Percentiles rank a stretch among this genome's conserved stretches.
Evolutionary conservation across 768 basidiomycete species (phyloP).

Genomic region (Holtermanniella nyarrowii): DNA sequence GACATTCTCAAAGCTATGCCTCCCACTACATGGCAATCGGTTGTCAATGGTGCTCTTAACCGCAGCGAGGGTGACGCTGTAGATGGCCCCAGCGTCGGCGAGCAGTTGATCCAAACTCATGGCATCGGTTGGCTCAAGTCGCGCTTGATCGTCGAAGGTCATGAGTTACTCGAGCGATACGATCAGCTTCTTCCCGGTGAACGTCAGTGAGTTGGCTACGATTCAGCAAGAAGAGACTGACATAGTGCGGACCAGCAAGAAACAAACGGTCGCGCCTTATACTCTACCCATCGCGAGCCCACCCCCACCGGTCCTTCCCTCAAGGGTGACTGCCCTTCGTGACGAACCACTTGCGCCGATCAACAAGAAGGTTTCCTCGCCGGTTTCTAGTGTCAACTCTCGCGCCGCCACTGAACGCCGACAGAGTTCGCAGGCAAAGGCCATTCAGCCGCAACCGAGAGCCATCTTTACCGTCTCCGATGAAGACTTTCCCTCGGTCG

Average conservation of each 20-base stretch:
- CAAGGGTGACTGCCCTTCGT: not conserved
- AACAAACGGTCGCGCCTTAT: not conserved
- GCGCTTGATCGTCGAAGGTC: constrained; percentile 20
- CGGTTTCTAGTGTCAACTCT: not conserved
- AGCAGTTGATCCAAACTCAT: constrained; percentile 14
- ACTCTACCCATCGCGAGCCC: not conserved
- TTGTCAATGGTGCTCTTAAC: constrained; percentile 16
- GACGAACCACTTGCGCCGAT: not conserved
- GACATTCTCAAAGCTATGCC: constrained; percentile 65
- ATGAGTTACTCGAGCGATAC: constrained; percentile 25
- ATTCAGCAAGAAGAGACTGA: not conserved
- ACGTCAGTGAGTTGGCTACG: constrained; percentile 20
- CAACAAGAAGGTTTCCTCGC: not conserved
- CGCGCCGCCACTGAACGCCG: not conserved
- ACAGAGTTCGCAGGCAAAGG: not conserved
- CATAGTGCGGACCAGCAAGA: not conserved
- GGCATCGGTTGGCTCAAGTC: constrained; percentile 25
- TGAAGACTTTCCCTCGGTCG: not conserved
- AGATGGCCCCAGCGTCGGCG: constrained; percentile 16
- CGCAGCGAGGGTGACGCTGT: not conserved
- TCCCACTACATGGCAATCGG: constrained; percentile 14
- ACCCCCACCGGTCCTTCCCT: not conserved
- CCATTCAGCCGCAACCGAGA: not conserved
- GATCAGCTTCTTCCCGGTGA: constrained; percentile 31
- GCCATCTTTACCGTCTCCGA: not conserved